Evolutionary conservation across 495 filamentous ascomycete genomes (phyloP).

Genomic region (Hypoxylon cercidicola): DNA sequence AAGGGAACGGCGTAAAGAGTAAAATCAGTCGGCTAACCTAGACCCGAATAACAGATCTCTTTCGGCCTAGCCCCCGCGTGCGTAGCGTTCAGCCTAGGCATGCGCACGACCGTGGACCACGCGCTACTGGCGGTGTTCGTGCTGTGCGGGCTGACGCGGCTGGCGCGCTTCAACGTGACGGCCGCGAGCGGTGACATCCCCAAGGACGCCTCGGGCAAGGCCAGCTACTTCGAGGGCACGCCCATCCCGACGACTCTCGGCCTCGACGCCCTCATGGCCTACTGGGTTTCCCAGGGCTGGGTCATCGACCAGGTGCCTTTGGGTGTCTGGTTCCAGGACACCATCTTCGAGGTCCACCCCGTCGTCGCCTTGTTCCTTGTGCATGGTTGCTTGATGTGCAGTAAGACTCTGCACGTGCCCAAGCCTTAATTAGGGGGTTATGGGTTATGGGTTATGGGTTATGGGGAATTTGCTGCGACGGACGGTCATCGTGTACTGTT

Average conservation of each 20-base stretch:
- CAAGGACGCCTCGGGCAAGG: slow-evolving; percentile 91
- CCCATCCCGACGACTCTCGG: slow-evolving; percentile 90
- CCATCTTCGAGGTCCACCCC: slow-evolving; percentile 86
- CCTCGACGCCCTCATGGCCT: slow-evolving; percentile 86
- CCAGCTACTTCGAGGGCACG: slow-evolving; percentile 94
- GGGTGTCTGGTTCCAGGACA: slow-evolving; percentile 72
- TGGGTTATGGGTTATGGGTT: no score
- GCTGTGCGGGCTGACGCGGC: slow-evolving; percentile 90
- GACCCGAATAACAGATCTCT: slow-evolving; percentile 72
- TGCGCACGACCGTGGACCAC: slow-evolving; percentile 88
- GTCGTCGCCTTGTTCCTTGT: slow-evolving; percentile 80
- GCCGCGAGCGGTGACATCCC: slow-evolving; percentile 74
- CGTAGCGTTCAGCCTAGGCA: slow-evolving; percentile 87
- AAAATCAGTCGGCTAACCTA: no score
- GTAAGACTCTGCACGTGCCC: slow-evolving; percentile 94
- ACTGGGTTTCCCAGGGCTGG: slow-evolving; percentile 85
- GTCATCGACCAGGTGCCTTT: slow-evolving; percentile 78
- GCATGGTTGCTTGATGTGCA: slow-evolving; percentile 92
- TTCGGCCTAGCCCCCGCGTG: slow-evolving; percentile 92
- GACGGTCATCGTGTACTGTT: no score
- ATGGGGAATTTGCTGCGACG: no score
- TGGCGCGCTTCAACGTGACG: slow-evolving; percentile 98
- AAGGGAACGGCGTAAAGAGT: no score
- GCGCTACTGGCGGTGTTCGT: slow-evolving; percentile 89
- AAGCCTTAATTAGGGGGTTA: slow-evolving; percentile 80